Percentiles rank a stretch among this genome's conserved stretches.
Evolutionary conservation across 192 early-diverging fungal species (phyloP).

Genomic region (Haplosporangium gracile): DNA sequence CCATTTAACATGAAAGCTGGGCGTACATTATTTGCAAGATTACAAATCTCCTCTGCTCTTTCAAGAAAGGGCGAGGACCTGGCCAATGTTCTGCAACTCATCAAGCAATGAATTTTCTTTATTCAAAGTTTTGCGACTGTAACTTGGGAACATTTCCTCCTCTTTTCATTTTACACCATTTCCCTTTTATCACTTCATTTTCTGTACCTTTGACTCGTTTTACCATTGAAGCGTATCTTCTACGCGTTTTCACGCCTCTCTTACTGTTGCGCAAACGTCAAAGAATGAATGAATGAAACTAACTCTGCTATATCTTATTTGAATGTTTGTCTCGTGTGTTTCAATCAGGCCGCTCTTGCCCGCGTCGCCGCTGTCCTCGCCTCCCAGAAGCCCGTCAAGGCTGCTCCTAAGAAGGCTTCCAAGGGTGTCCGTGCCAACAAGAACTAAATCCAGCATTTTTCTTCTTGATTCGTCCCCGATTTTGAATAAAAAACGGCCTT

Average conservation of each 20-base stretch:
- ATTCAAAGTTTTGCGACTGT: constrained; percentile 44
- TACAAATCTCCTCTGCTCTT: constrained; percentile 17
- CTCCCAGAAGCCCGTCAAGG: constrained; percentile 71
- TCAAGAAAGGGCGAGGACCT: background rate
- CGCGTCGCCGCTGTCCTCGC: constrained; percentile 75
- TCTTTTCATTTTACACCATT: background rate
- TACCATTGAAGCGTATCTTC: background rate
- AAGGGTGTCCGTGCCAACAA: constrained; percentile 70
- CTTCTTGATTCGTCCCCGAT: constrained; percentile 1
- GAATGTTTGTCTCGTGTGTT: background rate
- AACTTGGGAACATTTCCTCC: constrained; percentile 32
- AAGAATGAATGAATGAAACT: background rate
- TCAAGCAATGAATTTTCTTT: constrained; percentile 31
- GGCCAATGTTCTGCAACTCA: constrained; percentile 24
- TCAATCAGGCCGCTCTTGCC: constrained; percentile 73
- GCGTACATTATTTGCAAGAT: constrained; percentile 49
- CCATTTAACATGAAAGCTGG: constrained; percentile 41
- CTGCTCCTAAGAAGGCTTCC: constrained; percentile 64
- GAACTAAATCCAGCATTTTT: constrained; percentile 21
- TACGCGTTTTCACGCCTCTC: background rate
- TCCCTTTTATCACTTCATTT: background rate
- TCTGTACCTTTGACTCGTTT: background rate
- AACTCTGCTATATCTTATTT: background rate
- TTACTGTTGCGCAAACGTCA: background rate
- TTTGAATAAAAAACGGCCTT: constrained; percentile 14